These are phyloP conservation scores for Fusarium chaquense DNA, from an alignment of 2,329 filamentous ascomycete species.

Conservation along the genomic window DNA sequence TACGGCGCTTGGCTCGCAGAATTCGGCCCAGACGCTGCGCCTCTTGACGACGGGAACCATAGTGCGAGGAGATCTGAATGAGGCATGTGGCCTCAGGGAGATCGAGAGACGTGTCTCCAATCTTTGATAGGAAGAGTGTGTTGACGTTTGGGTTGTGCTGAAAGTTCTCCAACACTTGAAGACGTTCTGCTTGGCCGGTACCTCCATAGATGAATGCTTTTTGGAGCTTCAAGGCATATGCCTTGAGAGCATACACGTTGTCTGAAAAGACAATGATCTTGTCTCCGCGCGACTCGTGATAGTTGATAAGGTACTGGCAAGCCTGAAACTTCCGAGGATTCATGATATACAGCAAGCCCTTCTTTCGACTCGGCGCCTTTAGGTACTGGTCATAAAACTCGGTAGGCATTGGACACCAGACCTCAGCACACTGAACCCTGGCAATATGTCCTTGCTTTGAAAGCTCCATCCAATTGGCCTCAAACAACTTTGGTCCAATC, in stretches of 20 bases:
- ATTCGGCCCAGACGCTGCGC: slow-evolving; percentile 94
- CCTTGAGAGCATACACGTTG: slow-evolving; percentile 91
- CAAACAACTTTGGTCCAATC: slow-evolving; percentile 96
- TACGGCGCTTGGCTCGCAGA: slow-evolving; percentile 91
- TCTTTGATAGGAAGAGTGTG: slow-evolving; percentile 96
- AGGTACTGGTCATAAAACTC: slow-evolving; percentile 98
- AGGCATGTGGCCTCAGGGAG: slow-evolving; percentile 95
- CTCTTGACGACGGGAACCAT: slow-evolving; percentile 95
- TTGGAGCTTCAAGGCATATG: slow-evolving; percentile 83
- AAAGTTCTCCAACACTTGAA: slow-evolving; percentile 91
- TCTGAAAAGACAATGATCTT: slow-evolving; percentile 99
- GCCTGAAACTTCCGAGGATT: slow-evolving; percentile 98
- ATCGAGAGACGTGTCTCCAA: slow-evolving; percentile 98
- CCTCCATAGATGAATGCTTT: slow-evolving; percentile 94
- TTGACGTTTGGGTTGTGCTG: slow-evolving; percentile 91
- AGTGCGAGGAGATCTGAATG: slow-evolving; percentile 97
- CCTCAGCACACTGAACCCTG: slow-evolving; percentile 96
- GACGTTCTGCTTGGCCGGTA: slow-evolving; percentile 86
- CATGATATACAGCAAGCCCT: slow-evolving; percentile 84
- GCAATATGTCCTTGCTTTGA: slow-evolving; percentile 97
- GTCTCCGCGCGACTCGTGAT: slow-evolving; percentile 93
- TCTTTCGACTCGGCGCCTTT: slow-evolving; percentile 67
- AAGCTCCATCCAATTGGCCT: slow-evolving; percentile 99
- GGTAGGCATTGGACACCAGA: slow-evolving; percentile 99
- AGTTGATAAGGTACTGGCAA: slow-evolving; percentile 97